Percentiles rank a stretch among this genome's conserved stretches.
These are phyloP conservation scores for Talaromyces sp. DNA, from an alignment of 2,329 filamentous ascomycete genomes.

Conservation along the genomic window DNA sequence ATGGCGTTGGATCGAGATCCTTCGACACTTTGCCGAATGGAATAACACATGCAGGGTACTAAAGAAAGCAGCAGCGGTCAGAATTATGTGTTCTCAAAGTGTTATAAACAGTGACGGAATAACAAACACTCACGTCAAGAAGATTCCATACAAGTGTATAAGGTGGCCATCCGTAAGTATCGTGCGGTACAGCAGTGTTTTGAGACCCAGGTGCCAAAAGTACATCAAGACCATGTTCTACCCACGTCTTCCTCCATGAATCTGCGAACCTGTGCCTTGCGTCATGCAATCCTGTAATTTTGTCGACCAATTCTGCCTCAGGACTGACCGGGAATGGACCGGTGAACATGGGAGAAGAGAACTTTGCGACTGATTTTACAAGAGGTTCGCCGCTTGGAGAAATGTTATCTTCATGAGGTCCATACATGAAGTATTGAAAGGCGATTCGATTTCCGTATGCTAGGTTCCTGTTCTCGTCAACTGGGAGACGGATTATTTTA, in stretches of 20 bases:
- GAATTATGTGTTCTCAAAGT: too few species aligned
- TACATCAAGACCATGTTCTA: constrained; percentile 45
- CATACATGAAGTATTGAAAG: constrained; percentile 14
- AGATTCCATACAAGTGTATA: constrained; percentile 50
- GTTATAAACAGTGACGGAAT: too few species aligned
- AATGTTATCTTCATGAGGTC: constrained; percentile 2
- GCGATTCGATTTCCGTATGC: constrained; percentile 9
- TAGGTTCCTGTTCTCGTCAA: background rate
- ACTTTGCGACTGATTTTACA: constrained; percentile 36
- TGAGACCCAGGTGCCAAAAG: constrained; percentile 48
- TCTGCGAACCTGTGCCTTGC: constrained; percentile 19
- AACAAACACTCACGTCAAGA: constrained; percentile 42
- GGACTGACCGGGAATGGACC: constrained; percentile 2
- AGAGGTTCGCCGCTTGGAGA: constrained; percentile 16
- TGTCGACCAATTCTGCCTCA: background rate
- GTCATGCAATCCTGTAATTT: background rate
- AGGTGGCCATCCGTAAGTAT: constrained; percentile 37
- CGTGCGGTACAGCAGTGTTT: constrained; percentile 51
- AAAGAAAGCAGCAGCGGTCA: background rate
- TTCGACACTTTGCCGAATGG: constrained; percentile 8
- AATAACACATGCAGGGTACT: constrained; percentile 14
- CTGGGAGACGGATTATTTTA: background rate
- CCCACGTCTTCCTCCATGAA: constrained; percentile 41
- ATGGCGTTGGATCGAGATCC: background rate
- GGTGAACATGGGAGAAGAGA: constrained; percentile 22